phyloP scores from a whole-genome alignment of 352 stramenopile species.

The Phytophthora colocasiae region DNA sequence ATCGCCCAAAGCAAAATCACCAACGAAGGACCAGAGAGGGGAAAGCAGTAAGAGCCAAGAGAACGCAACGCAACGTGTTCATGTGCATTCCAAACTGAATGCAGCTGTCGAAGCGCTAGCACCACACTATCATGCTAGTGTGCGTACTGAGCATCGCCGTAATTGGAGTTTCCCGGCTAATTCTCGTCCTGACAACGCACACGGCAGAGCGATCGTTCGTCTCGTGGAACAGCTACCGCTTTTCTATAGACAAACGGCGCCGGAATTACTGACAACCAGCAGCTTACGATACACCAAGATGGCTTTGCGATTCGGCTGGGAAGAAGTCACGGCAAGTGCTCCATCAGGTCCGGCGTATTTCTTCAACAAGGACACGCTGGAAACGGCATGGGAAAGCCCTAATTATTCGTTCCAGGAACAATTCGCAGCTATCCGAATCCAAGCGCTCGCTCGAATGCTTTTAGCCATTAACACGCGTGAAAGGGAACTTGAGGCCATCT shows the following conservation, averaged over 20 bases:
- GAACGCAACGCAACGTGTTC: conserved; percentile 2
- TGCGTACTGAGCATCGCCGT: conserved; percentile 52
- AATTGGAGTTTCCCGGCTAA: conserved; percentile 60
- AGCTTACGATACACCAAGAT: conserved; percentile 58
- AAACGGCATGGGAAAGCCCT: conserved; percentile 65
- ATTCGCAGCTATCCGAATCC: conserved; percentile 66
- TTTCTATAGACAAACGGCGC: conserved; percentile 40
- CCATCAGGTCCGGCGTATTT: conserved; percentile 44
- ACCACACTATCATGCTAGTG: conserved; percentile 60
- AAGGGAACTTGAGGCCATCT: conserved; percentile 42
- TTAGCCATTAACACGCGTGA: conserved; percentile 43
- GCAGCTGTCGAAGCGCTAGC: conserved; percentile 30
- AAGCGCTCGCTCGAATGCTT: conserved; percentile 62
- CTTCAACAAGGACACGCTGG: conserved; percentile 47
- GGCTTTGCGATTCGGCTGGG: conserved; percentile 75
- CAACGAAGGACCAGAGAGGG: conserved; percentile 18
- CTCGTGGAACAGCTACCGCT: conserved; percentile 47
- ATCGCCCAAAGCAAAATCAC: conserved; percentile 4
- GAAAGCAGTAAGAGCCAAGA: conserved; percentile 4
- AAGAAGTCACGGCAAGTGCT: conserved; percentile 31
- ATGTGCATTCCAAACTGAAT: conserved; percentile 22
- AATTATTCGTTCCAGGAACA: conserved; percentile 76
- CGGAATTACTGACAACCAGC: conserved; percentile 14
- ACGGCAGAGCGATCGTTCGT: conserved; percentile 52
- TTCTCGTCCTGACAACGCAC: conserved; percentile 56